phyloP scores from a whole-genome alignment of 2,329 filamentous ascomycete genomes.

The Dothistroma pini region DNA sequence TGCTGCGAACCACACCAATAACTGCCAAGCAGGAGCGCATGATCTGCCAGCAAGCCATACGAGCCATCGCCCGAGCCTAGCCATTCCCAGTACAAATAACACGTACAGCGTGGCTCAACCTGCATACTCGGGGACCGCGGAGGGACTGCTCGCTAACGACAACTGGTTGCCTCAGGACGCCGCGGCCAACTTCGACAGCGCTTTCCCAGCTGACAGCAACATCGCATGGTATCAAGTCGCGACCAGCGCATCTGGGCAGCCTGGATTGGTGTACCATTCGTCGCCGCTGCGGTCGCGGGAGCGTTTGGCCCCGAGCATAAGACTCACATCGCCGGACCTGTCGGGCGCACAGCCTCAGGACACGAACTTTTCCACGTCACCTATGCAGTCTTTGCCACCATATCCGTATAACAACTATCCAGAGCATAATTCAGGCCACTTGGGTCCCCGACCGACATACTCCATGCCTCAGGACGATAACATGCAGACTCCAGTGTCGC shows the following conservation, averaged over 20 bases:
- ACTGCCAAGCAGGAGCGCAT: slow-evolving; percentile 1
- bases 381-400: slow-evolving; percentile 20
- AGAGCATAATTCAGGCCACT: slow-evolving; percentile 2
- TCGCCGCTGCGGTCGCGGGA: slow-evolving; percentile 15
- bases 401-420: slow-evolving; percentile 13
- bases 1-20: background rate
- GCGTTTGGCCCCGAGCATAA: slow-evolving; percentile 22
- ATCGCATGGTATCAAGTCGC: background rate
- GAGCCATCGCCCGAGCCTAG: slow-evolving; percentile 3
- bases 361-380: slow-evolving; percentile 18
- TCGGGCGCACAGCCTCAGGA: slow-evolving; percentile 26
- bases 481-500: slow-evolving; percentile 27
- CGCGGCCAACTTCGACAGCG: slow-evolving; percentile 8
- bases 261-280: slow-evolving; percentile 2
- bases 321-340: slow-evolving; percentile 21
- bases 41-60: background rate
- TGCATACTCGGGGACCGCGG: slow-evolving; percentile 4
- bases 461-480: slow-evolving; percentile 19
- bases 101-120: slow-evolving; percentile 3
- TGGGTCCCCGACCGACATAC: slow-evolving; percentile 9
- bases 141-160: background rate
- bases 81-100: slow-evolving; percentile 9
- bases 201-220: slow-evolving; percentile 11
- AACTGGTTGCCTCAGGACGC: slow-evolving; percentile 19
- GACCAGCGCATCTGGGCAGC: slow-evolving; percentile 5